Evolutionary conservation across 192 early-diverging fungal species (phyloP).

Genomic region (Rhizoclosmatium sp.): DNA sequence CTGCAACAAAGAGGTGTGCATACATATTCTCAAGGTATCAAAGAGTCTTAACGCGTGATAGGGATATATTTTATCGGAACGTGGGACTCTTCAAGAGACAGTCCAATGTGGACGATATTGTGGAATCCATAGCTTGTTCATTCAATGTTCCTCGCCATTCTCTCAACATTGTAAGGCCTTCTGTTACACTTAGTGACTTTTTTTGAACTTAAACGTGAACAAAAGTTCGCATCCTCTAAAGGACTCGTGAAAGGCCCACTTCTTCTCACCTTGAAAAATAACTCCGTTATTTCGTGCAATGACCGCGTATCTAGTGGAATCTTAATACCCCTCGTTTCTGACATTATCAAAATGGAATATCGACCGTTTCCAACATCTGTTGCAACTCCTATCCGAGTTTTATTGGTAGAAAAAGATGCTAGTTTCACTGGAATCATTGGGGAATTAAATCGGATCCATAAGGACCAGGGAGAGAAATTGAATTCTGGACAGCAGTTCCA

Average conservation of each 20-base stretch:
- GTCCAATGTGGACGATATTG: slow-evolving; percentile 37
- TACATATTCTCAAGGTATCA: background rate
- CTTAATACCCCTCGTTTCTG: slow-evolving; percentile 35
- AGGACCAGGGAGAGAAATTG: background rate
- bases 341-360: background rate
- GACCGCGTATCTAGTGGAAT: slow-evolving; percentile 12
- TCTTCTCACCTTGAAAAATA: slow-evolving; percentile 30
- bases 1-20: slow-evolving; percentile 47
- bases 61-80: slow-evolving; percentile 48
- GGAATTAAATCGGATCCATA: slow-evolving; percentile 12
- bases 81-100: slow-evolving; percentile 43
- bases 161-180: slow-evolving; percentile 36
- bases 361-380: background rate
- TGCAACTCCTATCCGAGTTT: slow-evolving; percentile 14
- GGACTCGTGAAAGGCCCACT: slow-evolving; percentile 43
- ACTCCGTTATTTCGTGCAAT: slow-evolving; percentile 19
- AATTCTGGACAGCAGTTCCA: background rate
- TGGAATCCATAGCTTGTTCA: slow-evolving; percentile 50
- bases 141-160: slow-evolving; percentile 38
- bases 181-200: background rate
- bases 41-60: background rate
- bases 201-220: background rate
- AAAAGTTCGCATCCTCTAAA: slow-evolving; percentile 43
- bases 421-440: slow-evolving; percentile 43
- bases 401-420: slow-evolving; percentile 53